Percentiles rank a stretch among this genome's conserved stretches.
Conservation (phyloP, 306 rosid species). For the Castanea sativa region DNA sequence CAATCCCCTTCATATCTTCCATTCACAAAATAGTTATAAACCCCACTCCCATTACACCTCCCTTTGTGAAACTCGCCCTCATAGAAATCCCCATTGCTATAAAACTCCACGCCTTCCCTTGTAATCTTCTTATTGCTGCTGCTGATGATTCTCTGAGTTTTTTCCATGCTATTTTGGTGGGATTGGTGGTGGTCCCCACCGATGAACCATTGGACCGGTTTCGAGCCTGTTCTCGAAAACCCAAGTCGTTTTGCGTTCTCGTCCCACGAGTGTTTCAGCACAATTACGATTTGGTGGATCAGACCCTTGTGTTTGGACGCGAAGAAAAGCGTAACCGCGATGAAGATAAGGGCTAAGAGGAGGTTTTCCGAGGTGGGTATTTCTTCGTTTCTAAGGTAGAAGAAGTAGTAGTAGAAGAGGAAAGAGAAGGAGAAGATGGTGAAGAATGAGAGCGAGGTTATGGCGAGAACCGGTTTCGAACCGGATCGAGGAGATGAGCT, state of each 20-base stretch:
- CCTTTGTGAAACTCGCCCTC: constrained; percentile 95
- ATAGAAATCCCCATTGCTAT: constrained; percentile 94
- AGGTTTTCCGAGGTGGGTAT: constrained; percentile 75
- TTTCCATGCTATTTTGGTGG: background rate
- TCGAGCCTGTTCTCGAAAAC: constrained; percentile 35
- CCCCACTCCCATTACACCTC: constrained; percentile 85
- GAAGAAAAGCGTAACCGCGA: constrained; percentile 74
- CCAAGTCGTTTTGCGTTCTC: constrained; percentile 48
- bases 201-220: constrained; percentile 90
- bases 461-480: constrained; percentile 30
- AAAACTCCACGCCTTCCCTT: constrained; percentile 89
- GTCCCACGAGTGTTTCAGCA: constrained; percentile 59
- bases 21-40: constrained; percentile 79
- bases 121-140: constrained; percentile 28
- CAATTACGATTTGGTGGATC: constrained; percentile 44
- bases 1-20: constrained; percentile 96
- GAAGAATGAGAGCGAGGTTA: constrained; percentile 37
- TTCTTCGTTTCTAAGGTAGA: constrained; percentile 45
- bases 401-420: constrained; percentile 53
- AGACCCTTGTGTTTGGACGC: constrained; percentile 63
- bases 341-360: constrained; percentile 62
- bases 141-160: background rate
- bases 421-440: constrained; percentile 34
- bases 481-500: constrained; percentile 40
- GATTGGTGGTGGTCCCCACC: constrained; percentile 40